Percentiles rank a stretch among this genome's conserved stretches.
Evolutionary conservation across 495 filamentous ascomycete genomes (phyloP).

Genomic region (Aspergillus incahuasiensis): DNA sequence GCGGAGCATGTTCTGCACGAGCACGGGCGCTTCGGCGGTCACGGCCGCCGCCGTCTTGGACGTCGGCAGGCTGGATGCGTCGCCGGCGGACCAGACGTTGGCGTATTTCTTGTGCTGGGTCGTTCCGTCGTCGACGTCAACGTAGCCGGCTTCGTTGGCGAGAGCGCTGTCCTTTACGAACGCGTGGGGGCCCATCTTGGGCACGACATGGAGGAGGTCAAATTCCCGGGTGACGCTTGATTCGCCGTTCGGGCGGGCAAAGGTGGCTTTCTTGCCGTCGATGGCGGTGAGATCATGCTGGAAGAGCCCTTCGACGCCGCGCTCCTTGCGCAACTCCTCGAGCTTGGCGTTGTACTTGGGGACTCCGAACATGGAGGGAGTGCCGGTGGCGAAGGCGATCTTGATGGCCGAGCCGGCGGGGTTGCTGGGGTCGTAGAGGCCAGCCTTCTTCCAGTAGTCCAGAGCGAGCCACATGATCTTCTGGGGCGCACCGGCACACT

Average conservation of each 20-base stretch:
- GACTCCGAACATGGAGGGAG: conserved; percentile 63
- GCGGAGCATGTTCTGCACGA: conserved; percentile 53
- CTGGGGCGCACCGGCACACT: conserved; percentile 67
- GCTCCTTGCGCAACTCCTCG: conserved; percentile 56
- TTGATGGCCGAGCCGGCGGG: conserved; percentile 46
- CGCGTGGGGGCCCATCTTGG: conserved; percentile 58
- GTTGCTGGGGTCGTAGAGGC: conserved; percentile 48
- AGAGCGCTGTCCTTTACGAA: conserved; percentile 55
- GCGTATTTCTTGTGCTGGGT: conserved; percentile 56
- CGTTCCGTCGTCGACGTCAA: conserved; percentile 59
- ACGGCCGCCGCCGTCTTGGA: conserved; percentile 67
- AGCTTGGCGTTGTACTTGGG: conserved; percentile 62
- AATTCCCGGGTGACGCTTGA: conserved; percentile 48
- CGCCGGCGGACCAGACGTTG: conserved; percentile 67
- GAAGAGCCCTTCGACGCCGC: conserved; percentile 63
- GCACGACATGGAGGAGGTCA: conserved; percentile 56
- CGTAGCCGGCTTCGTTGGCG: conserved; percentile 57
- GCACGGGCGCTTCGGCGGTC: conserved; percentile 56
- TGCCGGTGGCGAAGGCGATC: conserved; percentile 60
- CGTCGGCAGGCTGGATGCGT: conserved; percentile 61
- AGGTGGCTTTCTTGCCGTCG: conserved; percentile 53
- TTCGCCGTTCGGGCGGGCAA: conserved; percentile 42
- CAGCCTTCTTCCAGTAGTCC: conserved; percentile 58
- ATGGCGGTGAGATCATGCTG: conserved; percentile 60
- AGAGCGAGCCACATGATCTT: conserved; percentile 70